Percentiles rank a stretch among this genome's conserved stretches.
phyloP scores from a whole-genome alignment of 2,329 filamentous ascomycete species.

The Fusarium decemcellulare region DNA sequence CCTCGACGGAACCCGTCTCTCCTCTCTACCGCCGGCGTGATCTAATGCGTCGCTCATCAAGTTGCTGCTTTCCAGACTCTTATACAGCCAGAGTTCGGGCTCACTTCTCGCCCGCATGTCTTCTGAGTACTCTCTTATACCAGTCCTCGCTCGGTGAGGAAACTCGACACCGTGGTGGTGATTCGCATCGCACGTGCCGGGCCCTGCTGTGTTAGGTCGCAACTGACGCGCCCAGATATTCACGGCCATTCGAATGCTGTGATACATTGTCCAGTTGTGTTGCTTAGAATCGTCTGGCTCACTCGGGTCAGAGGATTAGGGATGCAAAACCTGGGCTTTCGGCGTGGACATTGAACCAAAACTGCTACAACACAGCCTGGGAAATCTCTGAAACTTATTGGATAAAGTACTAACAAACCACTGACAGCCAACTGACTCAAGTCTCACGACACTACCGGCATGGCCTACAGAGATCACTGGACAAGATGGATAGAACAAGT shows the following conservation, averaged over 20 bases:
- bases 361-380: no score
- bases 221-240: slow-evolving; percentile 24
- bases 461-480: not conserved
- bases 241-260: slow-evolving; percentile 29
- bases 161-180: slow-evolving; percentile 31
- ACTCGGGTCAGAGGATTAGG: not conserved
- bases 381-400: not conserved
- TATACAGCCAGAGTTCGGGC: slow-evolving; percentile 19
- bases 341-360: not conserved
- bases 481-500: slow-evolving; percentile 14
- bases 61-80: slow-evolving; percentile 13
- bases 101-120: slow-evolving; percentile 10
- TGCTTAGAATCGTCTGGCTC: slow-evolving; percentile 3
- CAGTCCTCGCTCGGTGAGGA: slow-evolving; percentile 15
- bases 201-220: slow-evolving; percentile 27
- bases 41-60: slow-evolving; percentile 7
- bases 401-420: not conserved
- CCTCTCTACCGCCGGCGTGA: not conserved
- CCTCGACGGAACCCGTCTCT: not conserved
- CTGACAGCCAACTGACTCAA: slow-evolving; percentile 6
- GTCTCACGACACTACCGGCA: slow-evolving; percentile 4
- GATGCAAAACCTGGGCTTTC: no score
- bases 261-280: slow-evolving; percentile 27
- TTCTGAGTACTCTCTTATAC: slow-evolving; percentile 39
- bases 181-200: slow-evolving; percentile 37